These are phyloP conservation scores for Arthrinium phaeospermum DNA, from an alignment of 2,329 filamentous ascomycete species.

Conservation along the genomic window DNA sequence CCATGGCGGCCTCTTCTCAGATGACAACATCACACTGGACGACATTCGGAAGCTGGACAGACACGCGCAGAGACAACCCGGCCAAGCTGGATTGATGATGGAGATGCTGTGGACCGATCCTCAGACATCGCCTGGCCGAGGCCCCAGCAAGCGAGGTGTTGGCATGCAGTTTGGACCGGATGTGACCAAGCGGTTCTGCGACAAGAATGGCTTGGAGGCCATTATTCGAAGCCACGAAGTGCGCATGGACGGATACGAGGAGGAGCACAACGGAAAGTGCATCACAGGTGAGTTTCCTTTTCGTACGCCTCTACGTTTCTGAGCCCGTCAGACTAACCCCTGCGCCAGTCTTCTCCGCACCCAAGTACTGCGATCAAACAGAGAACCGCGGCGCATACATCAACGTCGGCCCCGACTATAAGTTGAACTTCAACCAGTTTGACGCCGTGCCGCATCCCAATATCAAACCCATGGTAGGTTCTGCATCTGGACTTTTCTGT, in stretches of 20 bases:
- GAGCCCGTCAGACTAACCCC: conserved; percentile 32
- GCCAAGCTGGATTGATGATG: conserved; percentile 97
- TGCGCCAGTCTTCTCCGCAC: conserved; percentile 86
- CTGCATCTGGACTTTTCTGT: not conserved
- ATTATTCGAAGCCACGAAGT: conserved; percentile 98
- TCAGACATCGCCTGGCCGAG: conserved; percentile 81
- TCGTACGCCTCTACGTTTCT: not conserved
- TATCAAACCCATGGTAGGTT: conserved; percentile 84
- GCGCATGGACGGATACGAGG: conserved; percentile 98
- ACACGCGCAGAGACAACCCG: conserved; percentile 89
- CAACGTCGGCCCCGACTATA: conserved; percentile 91
- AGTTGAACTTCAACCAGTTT: conserved; percentile 91
- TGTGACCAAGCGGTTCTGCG: conserved; percentile 94
- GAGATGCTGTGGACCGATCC: conserved; percentile 99
- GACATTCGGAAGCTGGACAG: conserved; percentile 93
- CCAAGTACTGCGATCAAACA: conserved; percentile 96
- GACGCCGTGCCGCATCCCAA: conserved; percentile 96
- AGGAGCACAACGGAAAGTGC: conserved; percentile 93
- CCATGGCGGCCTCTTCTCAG: conserved; percentile 93
- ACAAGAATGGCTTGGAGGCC: conserved; percentile 91
- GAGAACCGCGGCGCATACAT: conserved; percentile 99
- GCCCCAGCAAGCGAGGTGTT: conserved; percentile 95
- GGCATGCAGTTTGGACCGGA: conserved; percentile 97
- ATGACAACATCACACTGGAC: conserved; percentile 89
- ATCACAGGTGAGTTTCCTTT: conserved; percentile 73